These are phyloP conservation scores for Naganishia sp. DNA, from an alignment of 1,284 basidiomycete genomes.

Conservation along the genomic window DNA sequence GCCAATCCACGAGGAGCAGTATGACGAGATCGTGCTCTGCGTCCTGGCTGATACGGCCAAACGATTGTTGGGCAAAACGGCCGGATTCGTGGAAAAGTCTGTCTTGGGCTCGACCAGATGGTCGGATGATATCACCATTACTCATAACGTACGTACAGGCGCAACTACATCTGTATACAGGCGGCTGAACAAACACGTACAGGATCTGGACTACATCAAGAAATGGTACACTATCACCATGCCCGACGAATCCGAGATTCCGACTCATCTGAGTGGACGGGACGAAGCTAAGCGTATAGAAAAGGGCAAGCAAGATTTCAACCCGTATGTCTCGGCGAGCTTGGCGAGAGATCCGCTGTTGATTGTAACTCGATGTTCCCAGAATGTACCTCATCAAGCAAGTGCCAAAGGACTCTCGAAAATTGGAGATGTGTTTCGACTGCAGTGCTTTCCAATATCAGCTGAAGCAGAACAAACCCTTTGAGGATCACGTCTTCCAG, in stretches of 20 bases:
- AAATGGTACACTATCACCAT: slow-evolving; percentile 49
- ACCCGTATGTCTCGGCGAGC: slow-evolving; percentile 39
- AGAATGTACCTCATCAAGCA: slow-evolving; percentile 52
- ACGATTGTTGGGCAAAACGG: slow-evolving; percentile 60
- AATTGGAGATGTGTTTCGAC: slow-evolving; percentile 53
- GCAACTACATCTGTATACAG: not conserved
- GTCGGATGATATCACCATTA: slow-evolving; percentile 50
- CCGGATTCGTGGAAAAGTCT: slow-evolving; percentile 62
- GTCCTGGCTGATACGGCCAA: slow-evolving; percentile 64
- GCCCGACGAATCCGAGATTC: slow-evolving; percentile 40
- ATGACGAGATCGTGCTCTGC: slow-evolving; percentile 65
- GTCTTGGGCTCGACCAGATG: slow-evolving; percentile 64
- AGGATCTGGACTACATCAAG: slow-evolving; percentile 50
- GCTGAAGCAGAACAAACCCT: slow-evolving; percentile 42
- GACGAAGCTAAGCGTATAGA: slow-evolving; percentile 44
- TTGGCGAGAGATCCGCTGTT: not conserved
- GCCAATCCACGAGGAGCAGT: slow-evolving; percentile 56
- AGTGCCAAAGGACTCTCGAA: slow-evolving; percentile 42
- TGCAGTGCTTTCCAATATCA: slow-evolving; percentile 50
- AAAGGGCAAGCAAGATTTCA: slow-evolving; percentile 44
- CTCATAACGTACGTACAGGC: slow-evolving; percentile 40
- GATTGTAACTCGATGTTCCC: not conserved
- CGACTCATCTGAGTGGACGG: slow-evolving; percentile 38
- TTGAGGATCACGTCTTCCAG: slow-evolving; percentile 55
- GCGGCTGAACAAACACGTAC: slow-evolving; percentile 1